Percentiles rank a stretch among this genome's conserved stretches.
Evolutionary conservation across 306 rosid species (phyloP).

Genomic region (Gleditsia sinensis): DNA sequence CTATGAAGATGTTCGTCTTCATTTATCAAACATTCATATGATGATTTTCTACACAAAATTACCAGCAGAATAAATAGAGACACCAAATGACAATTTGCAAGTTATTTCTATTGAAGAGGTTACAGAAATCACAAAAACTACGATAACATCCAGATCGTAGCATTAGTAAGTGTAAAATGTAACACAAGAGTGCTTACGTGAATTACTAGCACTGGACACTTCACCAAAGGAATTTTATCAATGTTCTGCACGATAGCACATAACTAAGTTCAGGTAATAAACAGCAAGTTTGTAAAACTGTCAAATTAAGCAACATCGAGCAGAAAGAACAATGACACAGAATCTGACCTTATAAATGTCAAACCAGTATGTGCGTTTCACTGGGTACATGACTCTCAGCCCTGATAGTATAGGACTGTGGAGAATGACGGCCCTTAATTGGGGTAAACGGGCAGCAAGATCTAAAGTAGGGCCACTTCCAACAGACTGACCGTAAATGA

Average conservation of each 20-base stretch:
- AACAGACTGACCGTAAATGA: slow-evolving; percentile 92
- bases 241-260: slow-evolving; percentile 67
- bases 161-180: slow-evolving; percentile 1
- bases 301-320: slow-evolving; percentile 3
- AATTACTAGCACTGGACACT: slow-evolving; percentile 82
- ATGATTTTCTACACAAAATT: slow-evolving; percentile 15
- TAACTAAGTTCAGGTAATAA: slow-evolving; percentile 37
- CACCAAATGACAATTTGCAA: not conserved
- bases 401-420: slow-evolving; percentile 94
- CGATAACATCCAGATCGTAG: not conserved
- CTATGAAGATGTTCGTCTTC: not conserved
- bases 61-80: not conserved
- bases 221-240: slow-evolving; percentile 82
- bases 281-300: slow-evolving; percentile 6
- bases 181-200: slow-evolving; percentile 65
- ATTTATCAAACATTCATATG: not conserved
- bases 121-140: slow-evolving; percentile 3
- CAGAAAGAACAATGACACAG: slow-evolving; percentile 17
- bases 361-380: slow-evolving; percentile 88
- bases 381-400: slow-evolving; percentile 92
- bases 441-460: slow-evolving; percentile 75
- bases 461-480: slow-evolving; percentile 93
- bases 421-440: slow-evolving; percentile 77
- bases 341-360: slow-evolving; percentile 85
- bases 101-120: not conserved